Base-by-base conservation (phyloP, 495 filamentous ascomycete species). In the Copromyces sp. region DNA sequence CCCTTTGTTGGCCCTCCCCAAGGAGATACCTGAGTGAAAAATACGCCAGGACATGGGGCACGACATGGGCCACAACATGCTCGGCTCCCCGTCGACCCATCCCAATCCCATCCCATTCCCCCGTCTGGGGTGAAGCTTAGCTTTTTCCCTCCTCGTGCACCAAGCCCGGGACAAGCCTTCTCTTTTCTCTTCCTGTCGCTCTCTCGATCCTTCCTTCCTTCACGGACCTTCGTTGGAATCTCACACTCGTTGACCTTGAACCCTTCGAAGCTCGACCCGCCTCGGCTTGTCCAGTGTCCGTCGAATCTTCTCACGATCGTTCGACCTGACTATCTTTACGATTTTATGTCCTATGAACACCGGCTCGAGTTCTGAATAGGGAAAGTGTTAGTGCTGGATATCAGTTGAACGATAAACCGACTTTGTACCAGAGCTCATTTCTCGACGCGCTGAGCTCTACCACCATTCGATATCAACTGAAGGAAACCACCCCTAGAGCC, bases 171-270 rank as follows among this genome's bases (percentile, higher is more conserved):
- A 61, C 53, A 61, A 61, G 53, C 24, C 53, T 61, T 16, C 73
- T 74, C 73, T 71, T 73, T 71, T 76, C 75, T 73, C 74, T 73
- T 76, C 24, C 61, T 32, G 73, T 74, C 75, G 65, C 70, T 70
- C 70, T 32, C 72, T 45, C 45, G 16, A 41, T 37, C 72, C 39
- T 68, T 61, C 59, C 24, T 40, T 42, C 41, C 29, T 39, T 3
- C 72, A 11, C 40, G 41, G 69, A 41, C 70, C 24, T 61, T n/a
- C 20, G 37, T 38, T 68, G 70, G 45, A 42, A 39, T 65, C 71
- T 69, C 39, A 45, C 71, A 37, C 70, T 74, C 73, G 39, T 69
- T 74, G 53, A 72, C 39, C 38, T 44, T 45, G 38, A 29, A 20
- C 61, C 68, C 44, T 37, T 39, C 44, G 29, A 65, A 37, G 29